These are phyloP conservation scores for Pleurotus tuoliensis DNA, from an alignment of 768 basidiomycete species.

Conservation along the genomic window DNA sequence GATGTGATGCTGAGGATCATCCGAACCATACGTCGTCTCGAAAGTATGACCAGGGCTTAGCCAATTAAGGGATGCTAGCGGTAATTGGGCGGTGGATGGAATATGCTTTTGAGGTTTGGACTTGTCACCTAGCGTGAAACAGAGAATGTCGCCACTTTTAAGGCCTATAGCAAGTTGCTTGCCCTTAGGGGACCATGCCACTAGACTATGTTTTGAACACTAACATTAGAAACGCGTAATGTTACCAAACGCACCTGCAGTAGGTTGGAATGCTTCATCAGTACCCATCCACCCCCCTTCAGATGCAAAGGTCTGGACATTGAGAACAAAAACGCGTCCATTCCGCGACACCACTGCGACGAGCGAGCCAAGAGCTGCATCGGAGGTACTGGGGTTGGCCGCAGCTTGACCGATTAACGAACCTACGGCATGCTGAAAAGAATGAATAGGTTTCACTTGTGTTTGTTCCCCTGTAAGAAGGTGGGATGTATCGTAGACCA, in stretches of 20 bases:
- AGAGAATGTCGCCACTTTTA: conserved; percentile 64
- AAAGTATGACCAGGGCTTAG: conserved; percentile 66
- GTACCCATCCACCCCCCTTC: conserved; percentile 54
- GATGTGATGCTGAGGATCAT: conserved; percentile 33
- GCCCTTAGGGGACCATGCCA: conserved; percentile 84
- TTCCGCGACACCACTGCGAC: conserved; percentile 52
- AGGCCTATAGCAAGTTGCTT: conserved; percentile 80
- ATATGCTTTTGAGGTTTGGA: conserved; percentile 54
- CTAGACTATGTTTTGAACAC: conserved; percentile 30
- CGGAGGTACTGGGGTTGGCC: conserved; percentile 57
- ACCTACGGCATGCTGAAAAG: conserved; percentile 37
- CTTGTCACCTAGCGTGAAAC: conserved; percentile 57
- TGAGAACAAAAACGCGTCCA: conserved; percentile 55
- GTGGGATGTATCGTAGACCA: conserved; percentile 53
- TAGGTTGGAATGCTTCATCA: conserved; percentile 47
- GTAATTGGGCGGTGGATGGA: conserved; percentile 48
- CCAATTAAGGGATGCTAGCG: conserved; percentile 60
- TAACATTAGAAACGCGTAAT: neutral
- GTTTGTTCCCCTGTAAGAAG: conserved; percentile 45
- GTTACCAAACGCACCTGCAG: conserved; percentile 46
- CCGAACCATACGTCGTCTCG: conserved; percentile 52
- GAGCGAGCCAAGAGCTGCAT: conserved; percentile 46
- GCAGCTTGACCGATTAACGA: conserved; percentile 49
- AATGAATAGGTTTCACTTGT: conserved; percentile 43
- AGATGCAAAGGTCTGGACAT: conserved; percentile 44